Conservation (phyloP, 805 yeast genomes). For the Saturnispora galanensis region DNA sequence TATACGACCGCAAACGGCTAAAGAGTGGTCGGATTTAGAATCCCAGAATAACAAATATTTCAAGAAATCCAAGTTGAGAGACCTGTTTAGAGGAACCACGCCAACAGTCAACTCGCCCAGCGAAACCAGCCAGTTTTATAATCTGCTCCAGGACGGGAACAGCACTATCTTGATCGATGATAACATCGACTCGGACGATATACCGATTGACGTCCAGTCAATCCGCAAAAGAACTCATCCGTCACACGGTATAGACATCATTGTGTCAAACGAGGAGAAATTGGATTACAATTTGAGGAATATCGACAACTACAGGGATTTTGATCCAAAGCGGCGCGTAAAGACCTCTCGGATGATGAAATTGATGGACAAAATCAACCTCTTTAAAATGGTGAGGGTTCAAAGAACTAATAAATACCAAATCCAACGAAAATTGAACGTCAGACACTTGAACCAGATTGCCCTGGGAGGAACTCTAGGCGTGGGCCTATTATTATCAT, state of each 20-base stretch:
- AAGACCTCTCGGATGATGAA: neutral
- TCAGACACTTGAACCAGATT: conserved; percentile 66
- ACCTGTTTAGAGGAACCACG: neutral
- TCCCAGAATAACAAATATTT: neutral
- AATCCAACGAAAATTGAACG: conserved; percentile 49
- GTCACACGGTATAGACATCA: conserved; percentile 18
- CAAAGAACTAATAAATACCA: conserved; percentile 18
- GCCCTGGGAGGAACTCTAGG: conserved; percentile 75
- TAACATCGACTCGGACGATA: conserved; percentile 19
- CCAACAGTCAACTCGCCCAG: neutral
- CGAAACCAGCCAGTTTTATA: conserved; percentile 4
- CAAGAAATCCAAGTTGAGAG: conserved; percentile 5
- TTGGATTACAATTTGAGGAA: conserved; percentile 22
- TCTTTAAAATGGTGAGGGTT: conserved; percentile 9
- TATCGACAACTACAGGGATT: conserved; percentile 13
- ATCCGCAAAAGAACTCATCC: conserved; percentile 3
- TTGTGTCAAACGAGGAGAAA: conserved; percentile 24
- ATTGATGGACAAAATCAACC: conserved; percentile 8
- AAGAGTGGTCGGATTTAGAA: conserved; percentile 10
- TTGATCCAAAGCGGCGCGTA: conserved; percentile 7
- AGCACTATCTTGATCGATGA: conserved; percentile 25
- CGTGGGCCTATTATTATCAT: conserved; percentile 59
- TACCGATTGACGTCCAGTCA: conserved; percentile 23
- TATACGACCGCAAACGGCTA: conserved; percentile 7
- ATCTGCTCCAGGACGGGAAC: conserved; percentile 1